Conservation (phyloP, 2,329 filamentous ascomycete genomes). For the Neophaeococcomyces aloes region DNA sequence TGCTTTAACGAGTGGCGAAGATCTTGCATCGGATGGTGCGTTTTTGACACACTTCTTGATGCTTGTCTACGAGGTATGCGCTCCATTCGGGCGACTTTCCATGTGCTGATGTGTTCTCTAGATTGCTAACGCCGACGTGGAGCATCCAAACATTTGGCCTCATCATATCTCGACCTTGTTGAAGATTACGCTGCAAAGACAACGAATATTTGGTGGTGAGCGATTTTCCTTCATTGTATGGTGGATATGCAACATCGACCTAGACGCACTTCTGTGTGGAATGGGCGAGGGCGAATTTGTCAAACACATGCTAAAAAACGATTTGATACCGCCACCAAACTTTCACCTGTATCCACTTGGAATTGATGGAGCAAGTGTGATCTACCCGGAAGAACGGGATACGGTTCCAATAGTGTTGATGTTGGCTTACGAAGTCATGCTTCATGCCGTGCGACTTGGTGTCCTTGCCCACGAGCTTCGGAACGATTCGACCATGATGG, state of each 20-base stretch:
- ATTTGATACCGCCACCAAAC: constrained; percentile 36
- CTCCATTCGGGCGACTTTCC: background rate
- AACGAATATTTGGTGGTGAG: constrained; percentile 35
- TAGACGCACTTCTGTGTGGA: constrained; percentile 45
- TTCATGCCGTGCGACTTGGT: constrained; percentile 36
- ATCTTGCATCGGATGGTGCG: constrained; percentile 46
- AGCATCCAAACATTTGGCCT: constrained; percentile 43
- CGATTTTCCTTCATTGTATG: constrained; percentile 43
- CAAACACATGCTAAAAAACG: constrained; percentile 36
- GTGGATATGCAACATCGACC: constrained; percentile 45
- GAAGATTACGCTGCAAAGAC: constrained; percentile 40
- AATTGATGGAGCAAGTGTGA: constrained; percentile 27
- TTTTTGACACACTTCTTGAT: constrained; percentile 49
- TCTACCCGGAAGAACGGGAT: constrained; percentile 29
- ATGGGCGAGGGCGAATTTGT: constrained; percentile 43
- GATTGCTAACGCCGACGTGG: constrained; percentile 38
- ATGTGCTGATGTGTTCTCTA: constrained; percentile 16
- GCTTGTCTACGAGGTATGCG: constrained; percentile 45
- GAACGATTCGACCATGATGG: constrained; percentile 23
- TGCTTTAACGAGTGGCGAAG: constrained; percentile 35
- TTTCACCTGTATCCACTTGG: constrained; percentile 30
- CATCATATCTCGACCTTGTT: constrained; percentile 44
- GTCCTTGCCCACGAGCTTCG: constrained; percentile 34
- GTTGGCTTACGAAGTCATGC: constrained; percentile 36
- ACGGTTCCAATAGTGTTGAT: constrained; percentile 33